A percentile compares a stretch with the other conserved stretches of the same genome.
Evolutionary conservation across 2,329 filamentous ascomycete species (phyloP).

Genomic region (Phaeomoniella chlamydospora): DNA sequence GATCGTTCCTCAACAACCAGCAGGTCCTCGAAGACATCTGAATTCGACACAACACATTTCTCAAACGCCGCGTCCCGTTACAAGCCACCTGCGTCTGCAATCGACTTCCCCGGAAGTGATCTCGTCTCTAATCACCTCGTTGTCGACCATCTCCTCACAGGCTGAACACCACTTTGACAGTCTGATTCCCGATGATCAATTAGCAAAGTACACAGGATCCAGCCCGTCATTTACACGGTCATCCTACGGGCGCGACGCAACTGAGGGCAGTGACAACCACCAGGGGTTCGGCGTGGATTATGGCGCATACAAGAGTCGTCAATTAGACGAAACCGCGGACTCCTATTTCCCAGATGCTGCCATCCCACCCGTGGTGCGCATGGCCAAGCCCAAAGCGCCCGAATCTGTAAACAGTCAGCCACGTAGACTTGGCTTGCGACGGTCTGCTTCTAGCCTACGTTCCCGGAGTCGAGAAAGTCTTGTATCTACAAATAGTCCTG

Average conservation of each 20-base stretch:
- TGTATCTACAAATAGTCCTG: not conserved
- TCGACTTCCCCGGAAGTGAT: conserved; percentile 35
- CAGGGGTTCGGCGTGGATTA: conserved; percentile 58
- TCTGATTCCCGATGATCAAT: conserved; percentile 21
- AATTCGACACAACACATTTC: not conserved
- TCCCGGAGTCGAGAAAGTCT: not conserved
- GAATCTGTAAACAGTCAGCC: not conserved
- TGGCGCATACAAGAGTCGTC: conserved; percentile 44
- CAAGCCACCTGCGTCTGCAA: not conserved
- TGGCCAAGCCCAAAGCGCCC: conserved; percentile 65
- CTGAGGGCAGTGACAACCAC: not conserved
- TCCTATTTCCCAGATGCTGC: conserved; percentile 42
- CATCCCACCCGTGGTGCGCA: conserved; percentile 60
- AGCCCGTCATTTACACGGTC: not conserved
- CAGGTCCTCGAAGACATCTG: too few species aligned
- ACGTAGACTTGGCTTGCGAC: not conserved
- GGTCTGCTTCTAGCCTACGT: not conserved
- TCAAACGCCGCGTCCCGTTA: not conserved
- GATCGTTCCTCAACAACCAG: too few species aligned
- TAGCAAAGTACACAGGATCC: conserved; percentile 1
- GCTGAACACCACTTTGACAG: conserved; percentile 57
- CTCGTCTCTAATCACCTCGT: conserved; percentile 46
- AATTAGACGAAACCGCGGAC: conserved; percentile 34
- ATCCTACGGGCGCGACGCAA: not conserved
- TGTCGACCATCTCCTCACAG: conserved; percentile 46